Evolutionary conservation across 225 moss, liverwort and hornwort species (phyloP), one percentile per base, ranked within the genome.

Genomic region (Polytrichum formosum): DNA sequence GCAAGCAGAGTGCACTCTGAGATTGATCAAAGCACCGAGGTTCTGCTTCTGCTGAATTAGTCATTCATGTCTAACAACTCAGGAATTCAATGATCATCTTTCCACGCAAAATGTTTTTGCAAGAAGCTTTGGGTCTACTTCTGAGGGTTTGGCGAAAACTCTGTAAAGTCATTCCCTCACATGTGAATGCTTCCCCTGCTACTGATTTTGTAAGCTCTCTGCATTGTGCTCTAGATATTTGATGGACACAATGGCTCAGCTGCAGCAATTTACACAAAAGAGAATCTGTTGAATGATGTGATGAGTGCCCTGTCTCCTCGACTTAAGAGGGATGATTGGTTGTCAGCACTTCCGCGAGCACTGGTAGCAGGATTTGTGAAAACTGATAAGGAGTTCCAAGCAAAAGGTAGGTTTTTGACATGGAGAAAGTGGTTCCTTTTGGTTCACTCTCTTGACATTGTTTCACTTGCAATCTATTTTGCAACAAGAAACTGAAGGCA

Each of bases 241-340:
- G 94, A 94, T 71, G 94, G 94, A 2, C 94, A 94, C 70, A 92
- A 90, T 72, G 94, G 94, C 27, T 79, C 91, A 71, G 90, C 92
- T 4, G 94, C 94, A 25, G 94, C 94, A 37, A 87, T 94, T 28
- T 81, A 94, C 25, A 82, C 94, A 1, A 92, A 89, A 59, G 94
- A 94, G 9, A 92, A 89, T 74, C 69, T 94, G 6, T 76, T 92
- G 63, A 94, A 94, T 53, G 90, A 94, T 62, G 90, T 94, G 53
- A 85, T 94, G 76, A 85, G 92, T 76, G 94, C 94, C 21, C 76
- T 92, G 26, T 87, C 85, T 9, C 85, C 90, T 31, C 82, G 84
- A 20, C 78, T 91, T 1, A 88, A 80, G 75, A 70, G 94, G 20
- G 87, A 79, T 53, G 90, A 94, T 26, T 94, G 92, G 92, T 82